Base-by-base conservation (phyloP, 129 eudicot genomes). In the Artemisia annua region DNA sequence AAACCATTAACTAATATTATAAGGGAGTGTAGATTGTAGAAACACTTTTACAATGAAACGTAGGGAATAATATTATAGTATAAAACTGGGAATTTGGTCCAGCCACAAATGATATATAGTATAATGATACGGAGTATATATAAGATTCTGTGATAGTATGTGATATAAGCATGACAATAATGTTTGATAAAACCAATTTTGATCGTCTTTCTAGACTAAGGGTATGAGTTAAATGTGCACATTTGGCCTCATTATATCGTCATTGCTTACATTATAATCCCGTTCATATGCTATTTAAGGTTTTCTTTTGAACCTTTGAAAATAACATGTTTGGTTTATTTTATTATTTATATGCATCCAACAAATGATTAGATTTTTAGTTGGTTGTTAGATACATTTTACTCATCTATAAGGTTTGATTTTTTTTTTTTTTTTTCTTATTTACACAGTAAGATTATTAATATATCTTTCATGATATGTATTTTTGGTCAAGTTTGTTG, bases 201-300 rank as follows among this genome's bases (percentile, higher is more conserved):
- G 7, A 26, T 26, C 9, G 48, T 24, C 19, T 3, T 53, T 75
- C 5, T 44, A 35, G 26, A 48, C 16, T 14, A 5, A 30, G 5
- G 30, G 30, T 53, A 39, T 11, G 18, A 16, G 48, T 39, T 39
- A 32, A n/a, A 2, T 32, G 7, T 52, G 22, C 16, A 64, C 35
- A 14, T 62, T 70, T 69, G 70, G 18, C 73, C 49, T 7, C 51
- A 43, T 22, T 67, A 48, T 49, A 7, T 78, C 81, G 82, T 78
- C 82, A 78, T 72, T 58, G 82, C 82, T 78, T 78, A 78, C 82
- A 78, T 78, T 55, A 62, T 63, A 9, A 32, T 55, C 56, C 51
- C 55, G 35, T 28, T 44, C 12, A 35, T 32, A 52, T 28, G 15
- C 32, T 24, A 54, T 70, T 70, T 7, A 39, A 5, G 0, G 6